These are phyloP conservation scores for Penicillium lividum DNA, from an alignment of 495 filamentous ascomycete genomes.

Conservation along the genomic window DNA sequence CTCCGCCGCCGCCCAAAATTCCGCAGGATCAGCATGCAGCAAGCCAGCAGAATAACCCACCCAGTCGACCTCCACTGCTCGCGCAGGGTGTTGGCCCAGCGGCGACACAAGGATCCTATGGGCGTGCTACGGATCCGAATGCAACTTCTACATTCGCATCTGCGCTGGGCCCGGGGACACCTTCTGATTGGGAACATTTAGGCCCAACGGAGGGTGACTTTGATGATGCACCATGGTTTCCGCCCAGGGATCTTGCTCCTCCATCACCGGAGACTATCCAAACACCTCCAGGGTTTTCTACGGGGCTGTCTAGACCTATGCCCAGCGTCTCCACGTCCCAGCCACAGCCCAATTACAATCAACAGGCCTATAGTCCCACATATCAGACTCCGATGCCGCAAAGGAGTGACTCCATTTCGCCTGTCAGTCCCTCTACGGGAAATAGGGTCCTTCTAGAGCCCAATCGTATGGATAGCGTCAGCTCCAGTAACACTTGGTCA, in stretches of 20 bases:
- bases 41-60: constrained; percentile 18
- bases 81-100: constrained; percentile 23
- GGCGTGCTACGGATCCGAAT: constrained; percentile 17
- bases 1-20: constrained; percentile 45
- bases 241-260: constrained; percentile 19
- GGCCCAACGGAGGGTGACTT: constrained; percentile 34
- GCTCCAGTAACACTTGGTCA: constrained; percentile 26
- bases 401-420: constrained; percentile 19
- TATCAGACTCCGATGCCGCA: constrained; percentile 4
- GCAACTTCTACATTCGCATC: constrained; percentile 33
- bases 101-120: constrained; percentile 23
- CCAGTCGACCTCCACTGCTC: constrained; percentile 21
- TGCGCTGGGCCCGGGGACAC: constrained; percentile 53
- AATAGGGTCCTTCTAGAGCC: constrained; percentile 18
- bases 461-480: constrained; percentile 31
- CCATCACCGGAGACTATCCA: constrained; percentile 11
- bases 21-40: constrained; percentile 31
- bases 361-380: neutral
- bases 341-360: neutral
- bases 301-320: constrained; percentile 4
- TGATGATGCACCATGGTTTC: constrained; percentile 36
- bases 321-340: neutral
- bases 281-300: constrained; percentile 16
- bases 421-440: constrained; percentile 26
- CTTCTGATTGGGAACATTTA: constrained; percentile 64